These are phyloP conservation scores for Leccinum subgranulosum DNA, from an alignment of 768 basidiomycete genomes.

Conservation along the genomic window DNA sequence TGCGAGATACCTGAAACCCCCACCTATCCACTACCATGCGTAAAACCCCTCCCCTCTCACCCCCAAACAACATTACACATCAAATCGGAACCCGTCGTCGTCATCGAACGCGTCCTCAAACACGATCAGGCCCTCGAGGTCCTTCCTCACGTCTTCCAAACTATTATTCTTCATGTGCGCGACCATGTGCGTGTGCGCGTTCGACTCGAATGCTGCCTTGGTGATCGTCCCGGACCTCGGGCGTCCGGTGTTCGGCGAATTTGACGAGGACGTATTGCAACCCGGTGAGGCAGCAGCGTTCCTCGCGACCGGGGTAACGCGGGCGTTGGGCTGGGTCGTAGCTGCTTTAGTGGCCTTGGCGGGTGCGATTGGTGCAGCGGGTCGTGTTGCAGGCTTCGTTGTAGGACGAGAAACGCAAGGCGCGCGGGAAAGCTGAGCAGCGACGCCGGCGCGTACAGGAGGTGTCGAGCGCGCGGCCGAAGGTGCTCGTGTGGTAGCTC, in stretches of 20 bases:
- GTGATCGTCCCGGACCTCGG: slow-evolving; percentile 27
- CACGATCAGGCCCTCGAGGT: slow-evolving; percentile 29
- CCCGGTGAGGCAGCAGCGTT: background rate
- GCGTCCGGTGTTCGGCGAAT: background rate
- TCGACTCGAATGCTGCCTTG: slow-evolving; percentile 21
- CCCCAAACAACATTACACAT: slow-evolving; percentile 14
- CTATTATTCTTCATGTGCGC: slow-evolving; percentile 19
- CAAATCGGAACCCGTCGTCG: slow-evolving; percentile 30
- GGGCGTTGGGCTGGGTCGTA: background rate
- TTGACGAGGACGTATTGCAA: background rate
- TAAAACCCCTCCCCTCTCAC: background rate
- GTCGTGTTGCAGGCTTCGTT: slow-evolving; percentile 6
- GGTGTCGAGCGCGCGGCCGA: slow-evolving; percentile 19
- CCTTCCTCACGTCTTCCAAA: slow-evolving; percentile 30
- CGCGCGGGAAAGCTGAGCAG: slow-evolving; percentile 7
- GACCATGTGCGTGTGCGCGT: slow-evolving; percentile 19
- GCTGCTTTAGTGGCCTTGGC: slow-evolving; percentile 8
- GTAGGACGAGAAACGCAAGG: slow-evolving; percentile 6
- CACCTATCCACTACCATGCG: background rate
- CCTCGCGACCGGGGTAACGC: background rate
- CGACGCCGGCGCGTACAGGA: slow-evolving; percentile 1
- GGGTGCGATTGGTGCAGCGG: slow-evolving; percentile 1
- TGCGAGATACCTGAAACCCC: background rate
- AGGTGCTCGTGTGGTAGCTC: slow-evolving; percentile 19
- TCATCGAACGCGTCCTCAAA: slow-evolving; percentile 27